Conservation (phyloP, 768 basidiomycete genomes). For the Leucosporidium scottii region DNA sequence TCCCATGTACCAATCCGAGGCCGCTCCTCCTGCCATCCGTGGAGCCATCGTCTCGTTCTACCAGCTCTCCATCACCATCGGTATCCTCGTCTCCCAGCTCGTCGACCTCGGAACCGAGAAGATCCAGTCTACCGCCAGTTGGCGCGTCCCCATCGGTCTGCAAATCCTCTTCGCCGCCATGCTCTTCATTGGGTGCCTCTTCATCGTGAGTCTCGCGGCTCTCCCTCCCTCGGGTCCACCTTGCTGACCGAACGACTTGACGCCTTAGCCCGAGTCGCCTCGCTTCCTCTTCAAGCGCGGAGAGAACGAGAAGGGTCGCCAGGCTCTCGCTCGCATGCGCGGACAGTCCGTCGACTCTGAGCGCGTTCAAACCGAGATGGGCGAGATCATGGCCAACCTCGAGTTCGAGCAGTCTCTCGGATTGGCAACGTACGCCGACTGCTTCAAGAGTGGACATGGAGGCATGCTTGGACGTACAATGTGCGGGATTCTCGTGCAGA, state of each 20-base stretch:
- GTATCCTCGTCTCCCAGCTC: background rate
- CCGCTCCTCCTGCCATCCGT: conserved; percentile 64
- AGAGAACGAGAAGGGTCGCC: conserved; percentile 42
- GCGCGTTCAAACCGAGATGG: background rate
- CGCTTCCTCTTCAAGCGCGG: conserved; percentile 61
- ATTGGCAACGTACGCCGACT: background rate
- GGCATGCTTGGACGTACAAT: background rate
- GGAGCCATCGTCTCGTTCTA: conserved; percentile 62
- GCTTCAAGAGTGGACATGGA: background rate
- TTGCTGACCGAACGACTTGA: too few species aligned
- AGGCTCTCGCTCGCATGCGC: background rate
- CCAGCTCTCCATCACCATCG: conserved; percentile 44
- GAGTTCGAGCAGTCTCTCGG: background rate
- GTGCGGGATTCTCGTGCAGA: background rate
- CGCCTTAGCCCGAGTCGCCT: conserved; percentile 58
- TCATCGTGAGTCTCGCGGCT: background rate
- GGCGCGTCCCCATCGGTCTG: conserved; percentile 54
- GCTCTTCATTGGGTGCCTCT: conserved; percentile 39
- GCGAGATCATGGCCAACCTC: background rate
- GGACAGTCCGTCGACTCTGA: background rate
- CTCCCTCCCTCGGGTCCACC: background rate
- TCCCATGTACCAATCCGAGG: conserved; percentile 54
- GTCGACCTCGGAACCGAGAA: conserved; percentile 1
- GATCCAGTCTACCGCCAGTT: background rate
- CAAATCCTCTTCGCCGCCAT: conserved; percentile 58